A percentile compares a stretch with the other conserved stretches of the same genome.
Evolutionary conservation across 345 rosid species (phyloP).

Genomic region (Acer negundo): DNA sequence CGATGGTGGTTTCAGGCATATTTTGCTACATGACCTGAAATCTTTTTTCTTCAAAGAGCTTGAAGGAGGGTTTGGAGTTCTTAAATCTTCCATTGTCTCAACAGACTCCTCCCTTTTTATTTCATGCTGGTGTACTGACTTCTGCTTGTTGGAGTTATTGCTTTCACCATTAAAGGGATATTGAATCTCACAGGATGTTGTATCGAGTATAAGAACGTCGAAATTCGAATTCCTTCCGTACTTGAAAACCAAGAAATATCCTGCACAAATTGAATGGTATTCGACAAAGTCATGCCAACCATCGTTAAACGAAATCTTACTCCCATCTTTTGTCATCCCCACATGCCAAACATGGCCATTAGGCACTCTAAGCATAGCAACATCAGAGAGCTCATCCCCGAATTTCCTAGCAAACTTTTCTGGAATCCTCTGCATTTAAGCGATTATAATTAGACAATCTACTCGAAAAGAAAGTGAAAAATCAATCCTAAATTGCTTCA

Average conservation of each 20-base stretch:
- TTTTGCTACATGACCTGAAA: neutral
- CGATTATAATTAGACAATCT: neutral
- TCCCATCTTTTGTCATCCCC: slow-evolving; percentile 26
- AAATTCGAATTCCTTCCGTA: slow-evolving; percentile 39
- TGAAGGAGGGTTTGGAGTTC: neutral
- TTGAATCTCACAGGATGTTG: slow-evolving; percentile 38
- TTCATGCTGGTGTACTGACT: neutral
- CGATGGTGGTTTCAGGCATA: neutral
- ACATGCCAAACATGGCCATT: slow-evolving; percentile 42
- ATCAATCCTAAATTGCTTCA: neutral
- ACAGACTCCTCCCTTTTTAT: slow-evolving; percentile 25
- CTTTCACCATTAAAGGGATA: slow-evolving; percentile 20
- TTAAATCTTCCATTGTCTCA: slow-evolving; percentile 16
- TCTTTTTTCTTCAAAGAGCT: neutral
- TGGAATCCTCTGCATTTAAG: slow-evolving; percentile 38
- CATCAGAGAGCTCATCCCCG: slow-evolving; percentile 35
- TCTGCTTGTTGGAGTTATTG: neutral
- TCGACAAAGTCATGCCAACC: slow-evolving; percentile 44
- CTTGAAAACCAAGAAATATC: slow-evolving; percentile 39
- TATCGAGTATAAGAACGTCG: slow-evolving; percentile 33
- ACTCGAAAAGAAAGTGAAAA: neutral
- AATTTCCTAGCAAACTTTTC: slow-evolving; percentile 30
- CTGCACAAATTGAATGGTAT: slow-evolving; percentile 32
- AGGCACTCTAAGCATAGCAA: slow-evolving; percentile 32
- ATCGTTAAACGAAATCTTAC: slow-evolving; percentile 38